Evolutionary conservation across 768 basidiomycete species (phyloP), one percentile per base, ranked within the genome.

Genomic region (Panaeolus cyanescens): DNA sequence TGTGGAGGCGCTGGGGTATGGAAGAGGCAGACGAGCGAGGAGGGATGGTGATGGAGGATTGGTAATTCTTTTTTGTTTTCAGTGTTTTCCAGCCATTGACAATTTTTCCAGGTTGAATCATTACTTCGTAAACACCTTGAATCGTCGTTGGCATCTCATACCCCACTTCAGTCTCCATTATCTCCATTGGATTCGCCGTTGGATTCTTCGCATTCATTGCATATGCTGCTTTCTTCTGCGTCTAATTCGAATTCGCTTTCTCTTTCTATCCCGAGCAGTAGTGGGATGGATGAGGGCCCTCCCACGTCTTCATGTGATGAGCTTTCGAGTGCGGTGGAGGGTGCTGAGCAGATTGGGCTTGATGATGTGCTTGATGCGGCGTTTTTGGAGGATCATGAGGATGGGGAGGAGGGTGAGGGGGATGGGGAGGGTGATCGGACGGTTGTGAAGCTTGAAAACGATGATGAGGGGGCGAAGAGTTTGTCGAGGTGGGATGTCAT

Each of bases 311-410:
- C 42, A 20, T 59, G 40, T 12, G 36, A 42, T n/a, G 36, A 50
- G 9, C 22, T 28, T 37, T 15, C 28, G 8, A 32, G 57, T 19
- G 57, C 62, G 8, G 59, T 42, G 8, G 58, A 32, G 39, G 62
- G 45, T 55, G 60, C 60, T 19, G 83, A 87, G 61, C 78, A 85
- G 10, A 84, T 90, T 42, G 82, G 84, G 62, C 80, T 93, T 20
- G 85, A 91, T 66, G 92, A 93, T 65, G 91, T 93, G 17, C 79
- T 93, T 33, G 90, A 93, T 59, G 80, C 87, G 0, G 87, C 91
- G 0, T 85, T 90, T 72, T 76, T 92, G 19, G 58, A 55, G 8
- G 87, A 86, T 65, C 80, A 68, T 45, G 59, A 62, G 3, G 65
- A 59, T 20, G 45, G 58, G 10, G 31, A 13, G 55, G 17, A 58